These are phyloP conservation scores for Syncephalastrum sp. DNA, from an alignment of 371 early-diverging fungal genomes.

Conservation along the genomic window DNA sequence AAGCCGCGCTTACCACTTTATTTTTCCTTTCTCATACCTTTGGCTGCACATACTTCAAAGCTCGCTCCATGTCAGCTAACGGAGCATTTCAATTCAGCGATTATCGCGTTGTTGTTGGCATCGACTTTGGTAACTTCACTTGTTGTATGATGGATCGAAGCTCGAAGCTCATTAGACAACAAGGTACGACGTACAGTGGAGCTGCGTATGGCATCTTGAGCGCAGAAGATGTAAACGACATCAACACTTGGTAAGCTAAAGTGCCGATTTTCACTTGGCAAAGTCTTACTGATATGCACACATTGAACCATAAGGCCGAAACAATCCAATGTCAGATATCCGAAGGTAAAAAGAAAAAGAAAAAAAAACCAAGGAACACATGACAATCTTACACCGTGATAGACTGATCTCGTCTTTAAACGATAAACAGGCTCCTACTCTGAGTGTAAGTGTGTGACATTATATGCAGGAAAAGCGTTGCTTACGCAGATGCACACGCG, in stretches of 20 bases:
- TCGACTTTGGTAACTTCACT: slow-evolving; percentile 47
- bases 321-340: slow-evolving; percentile 38
- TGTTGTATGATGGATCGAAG: no score
- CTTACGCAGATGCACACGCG: no score
- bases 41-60: slow-evolving; percentile 11
- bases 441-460: slow-evolving; percentile 34
- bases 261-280: no score
- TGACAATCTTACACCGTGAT: neutral
- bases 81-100: slow-evolving; percentile 23
- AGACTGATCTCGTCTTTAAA: neutral
- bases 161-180: no score
- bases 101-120: slow-evolving; percentile 59
- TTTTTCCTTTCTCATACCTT: slow-evolving; percentile 5
- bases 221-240: slow-evolving; percentile 37
- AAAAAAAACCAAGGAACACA: neutral
- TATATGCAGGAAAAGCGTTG: neutral
- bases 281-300: neutral
- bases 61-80: slow-evolving; percentile 1
- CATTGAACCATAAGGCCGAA: slow-evolving; percentile 31
- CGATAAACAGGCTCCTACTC: slow-evolving; percentile 34
- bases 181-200: slow-evolving; percentile 64
- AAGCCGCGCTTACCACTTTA: neutral
- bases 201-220: slow-evolving; percentile 50
- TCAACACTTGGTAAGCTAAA: slow-evolving; percentile 30
- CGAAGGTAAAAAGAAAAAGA: slow-evolving; percentile 28